Conservation (phyloP, 2,329 filamentous ascomycete genomes). For the Fusarium bactridioides region DNA sequence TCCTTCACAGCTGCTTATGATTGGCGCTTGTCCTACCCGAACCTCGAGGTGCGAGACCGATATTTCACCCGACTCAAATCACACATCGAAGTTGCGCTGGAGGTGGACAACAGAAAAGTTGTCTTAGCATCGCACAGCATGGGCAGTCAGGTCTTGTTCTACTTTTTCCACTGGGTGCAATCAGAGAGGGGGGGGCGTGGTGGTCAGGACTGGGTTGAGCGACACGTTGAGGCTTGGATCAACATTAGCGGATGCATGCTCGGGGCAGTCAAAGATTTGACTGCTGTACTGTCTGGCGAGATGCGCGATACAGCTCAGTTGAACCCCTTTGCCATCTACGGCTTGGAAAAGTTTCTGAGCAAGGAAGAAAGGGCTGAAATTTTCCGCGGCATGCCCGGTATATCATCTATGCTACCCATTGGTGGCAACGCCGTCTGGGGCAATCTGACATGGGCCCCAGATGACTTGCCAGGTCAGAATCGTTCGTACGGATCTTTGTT, state of each 20-base stretch:
- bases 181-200: slow-evolving; percentile 79
- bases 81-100: slow-evolving; percentile 84
- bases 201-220: slow-evolving; percentile 88
- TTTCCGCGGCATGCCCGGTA: slow-evolving; percentile 95
- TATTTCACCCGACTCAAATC: slow-evolving; percentile 93
- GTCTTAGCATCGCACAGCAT: slow-evolving; percentile 94
- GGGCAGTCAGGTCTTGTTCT: slow-evolving; percentile 94
- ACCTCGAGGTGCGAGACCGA: slow-evolving; percentile 88
- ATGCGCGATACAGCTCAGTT: slow-evolving; percentile 99
- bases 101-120: slow-evolving; percentile 79
- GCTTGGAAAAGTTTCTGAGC: slow-evolving; percentile 92
- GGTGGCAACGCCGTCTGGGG: slow-evolving; percentile 97
- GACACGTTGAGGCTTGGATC: slow-evolving; percentile 92
- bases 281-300: slow-evolving; percentile 91
- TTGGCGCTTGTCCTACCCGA: slow-evolving; percentile 90
- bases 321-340: slow-evolving; percentile 95
- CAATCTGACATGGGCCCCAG: slow-evolving; percentile 84
- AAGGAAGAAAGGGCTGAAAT: slow-evolving; percentile 91
- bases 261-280: slow-evolving; percentile 88
- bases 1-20: slow-evolving; percentile 79
- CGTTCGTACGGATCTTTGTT: slow-evolving; percentile 82
- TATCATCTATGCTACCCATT: slow-evolving; percentile 95
- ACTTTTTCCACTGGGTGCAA: slow-evolving; percentile 83
- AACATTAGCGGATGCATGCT: slow-evolving; percentile 99
- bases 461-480: slow-evolving; percentile 78